phyloP scores from a whole-genome alignment of 495 filamentous ascomycete genomes.

The Thozetella sp. region DNA sequence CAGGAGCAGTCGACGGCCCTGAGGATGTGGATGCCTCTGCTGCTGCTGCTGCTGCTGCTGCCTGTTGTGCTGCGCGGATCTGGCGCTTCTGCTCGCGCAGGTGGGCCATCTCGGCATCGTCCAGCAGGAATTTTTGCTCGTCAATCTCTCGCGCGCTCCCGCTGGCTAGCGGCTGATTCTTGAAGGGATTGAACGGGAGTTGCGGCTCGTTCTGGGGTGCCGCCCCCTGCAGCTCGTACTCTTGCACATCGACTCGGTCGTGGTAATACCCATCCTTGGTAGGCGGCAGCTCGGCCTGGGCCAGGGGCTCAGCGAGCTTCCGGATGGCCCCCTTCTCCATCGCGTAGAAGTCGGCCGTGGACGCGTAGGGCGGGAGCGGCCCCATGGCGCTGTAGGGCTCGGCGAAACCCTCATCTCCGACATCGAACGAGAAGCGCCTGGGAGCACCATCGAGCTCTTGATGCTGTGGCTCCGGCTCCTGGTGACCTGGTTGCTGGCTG shows the following conservation, averaged over 20 bases:
- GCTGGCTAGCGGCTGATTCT: conserved; percentile 8
- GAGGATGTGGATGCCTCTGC: conserved; percentile 1
- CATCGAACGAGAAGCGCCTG: conserved; percentile 19
- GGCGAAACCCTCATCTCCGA: conserved; percentile 12
- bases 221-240: conserved; percentile 29
- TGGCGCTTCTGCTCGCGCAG: conserved; percentile 21
- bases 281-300: conserved; percentile 30
- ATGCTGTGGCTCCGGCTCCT: conserved; percentile 1
- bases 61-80: conserved; percentile 6
- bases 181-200: conserved; percentile 19
- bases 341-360: conserved; percentile 22
- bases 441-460: conserved; percentile 10
- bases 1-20: too few species aligned
- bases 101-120: conserved; percentile 18
- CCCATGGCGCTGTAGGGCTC: conserved; percentile 14
- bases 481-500: conserved; percentile 6
- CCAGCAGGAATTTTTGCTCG: conserved; percentile 31
- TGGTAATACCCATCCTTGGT: conserved; percentile 35
- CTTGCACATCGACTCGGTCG: conserved; percentile 14
- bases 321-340: conserved; percentile 33
- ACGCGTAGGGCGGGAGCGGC: conserved; percentile 29
- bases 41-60: background rate
- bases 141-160: conserved; percentile 19
- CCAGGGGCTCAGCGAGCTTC: conserved; percentile 25
- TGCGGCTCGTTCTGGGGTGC: conserved; percentile 20